Base-by-base conservation (phyloP, 805 yeast genomes). In the Zygosaccharomyces kombuchaensis region DNA sequence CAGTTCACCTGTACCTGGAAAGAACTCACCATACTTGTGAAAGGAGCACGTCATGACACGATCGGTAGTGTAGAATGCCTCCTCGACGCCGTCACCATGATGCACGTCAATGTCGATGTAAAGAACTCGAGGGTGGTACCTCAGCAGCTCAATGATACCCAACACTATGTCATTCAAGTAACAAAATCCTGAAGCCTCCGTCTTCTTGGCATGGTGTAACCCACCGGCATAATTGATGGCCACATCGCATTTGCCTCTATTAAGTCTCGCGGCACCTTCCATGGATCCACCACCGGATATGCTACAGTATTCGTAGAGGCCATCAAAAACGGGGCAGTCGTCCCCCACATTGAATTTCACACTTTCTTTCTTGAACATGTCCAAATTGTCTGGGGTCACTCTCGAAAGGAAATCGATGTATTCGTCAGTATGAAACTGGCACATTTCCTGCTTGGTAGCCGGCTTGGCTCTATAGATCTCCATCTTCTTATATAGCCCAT, bases 221-320 rank as follows among this genome's bases (percentile, higher is more conserved):
- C 98, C 98, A 32, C 98, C 98, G 9, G 95, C 86, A 87, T 95
- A 91, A 68, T 91, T 91, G 48, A 91, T 85, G 35, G 97, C 97
- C 39, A 91, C 86, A 64, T 90, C 98, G 57, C 91, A 84, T 74
- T 84, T 84, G 13, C 91, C 95, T 48, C 85, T 76, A 44, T 86
- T 84, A 38, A 90, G 72, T 54, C 93, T 83, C 23, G 95, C 80
- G 2, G 96, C 86, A 16, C 96, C 97, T 67, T 87, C 96, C 72
- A 91, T 74, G 9, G 96, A 85, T 9, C 96, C 96, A 13, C 99
- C 99, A 3, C 96, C 86, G 46, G 89, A 86, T 39, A 87, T 81
- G 37, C 87, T 77, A 54, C 93, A 84, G 64, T 87, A 91, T 64
- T 90, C 96, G 62, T 84, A 91, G 66, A 91, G 77, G 3, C 99